phyloP scores from a whole-genome alignment of 805 yeast species.

The Candida nanaspora region DNA sequence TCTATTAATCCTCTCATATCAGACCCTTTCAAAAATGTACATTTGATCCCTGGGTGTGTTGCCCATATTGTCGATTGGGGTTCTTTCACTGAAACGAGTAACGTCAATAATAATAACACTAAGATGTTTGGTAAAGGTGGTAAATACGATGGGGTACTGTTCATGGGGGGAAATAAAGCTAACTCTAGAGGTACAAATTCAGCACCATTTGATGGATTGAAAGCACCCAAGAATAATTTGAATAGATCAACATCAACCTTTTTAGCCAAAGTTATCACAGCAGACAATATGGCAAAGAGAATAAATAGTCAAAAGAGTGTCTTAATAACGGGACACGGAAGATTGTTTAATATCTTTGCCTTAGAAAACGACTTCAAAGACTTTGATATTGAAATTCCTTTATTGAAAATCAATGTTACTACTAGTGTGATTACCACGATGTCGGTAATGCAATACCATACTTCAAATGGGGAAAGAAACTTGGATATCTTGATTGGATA shows the following conservation, averaged over 20 bases:
- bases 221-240: conserved; percentile 23
- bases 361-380: conserved; percentile 29
- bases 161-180: conserved; percentile 4
- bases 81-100: neutral
- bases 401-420: conserved; percentile 35
- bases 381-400: conserved; percentile 36
- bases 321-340: conserved; percentile 40
- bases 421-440: conserved; percentile 33
- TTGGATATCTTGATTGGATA: conserved; percentile 56
- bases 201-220: conserved; percentile 11
- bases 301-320: conserved; percentile 22
- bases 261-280: conserved; percentile 24
- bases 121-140: conserved; percentile 3
- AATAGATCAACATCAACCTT: conserved; percentile 27
- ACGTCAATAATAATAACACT: conserved; percentile 1
- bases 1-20: conserved; percentile 43
- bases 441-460: conserved; percentile 21
- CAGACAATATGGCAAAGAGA: conserved; percentile 24
- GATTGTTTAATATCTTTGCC: conserved; percentile 39
- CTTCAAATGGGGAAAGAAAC: conserved; percentile 22
- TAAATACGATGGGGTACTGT: conserved; percentile 1
- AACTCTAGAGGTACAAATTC: neutral
- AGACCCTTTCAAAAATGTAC: conserved; percentile 46
- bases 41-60: conserved; percentile 49
- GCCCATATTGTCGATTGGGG: conserved; percentile 15